phyloP scores from a whole-genome alignment of 1,139 yeast genomes.

The Blastobotrys malaysiensis region DNA sequence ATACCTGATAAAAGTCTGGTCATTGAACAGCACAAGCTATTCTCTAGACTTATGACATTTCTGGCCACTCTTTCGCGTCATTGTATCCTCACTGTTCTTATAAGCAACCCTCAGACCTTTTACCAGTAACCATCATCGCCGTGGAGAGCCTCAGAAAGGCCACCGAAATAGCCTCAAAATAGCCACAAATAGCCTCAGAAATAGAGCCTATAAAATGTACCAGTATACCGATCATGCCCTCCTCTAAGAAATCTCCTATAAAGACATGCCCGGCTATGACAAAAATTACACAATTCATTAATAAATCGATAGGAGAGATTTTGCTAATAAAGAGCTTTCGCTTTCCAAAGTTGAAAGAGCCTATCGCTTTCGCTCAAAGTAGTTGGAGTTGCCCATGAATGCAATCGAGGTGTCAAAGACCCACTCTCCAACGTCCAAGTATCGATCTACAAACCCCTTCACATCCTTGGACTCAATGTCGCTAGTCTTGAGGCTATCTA shows the following conservation, averaged over 20 bases:
- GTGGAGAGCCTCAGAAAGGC: too few relatives aligned
- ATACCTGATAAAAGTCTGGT: not conserved
- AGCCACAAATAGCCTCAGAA: too few relatives aligned
- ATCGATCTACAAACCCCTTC: constrained; percentile 55
- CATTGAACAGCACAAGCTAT: not conserved
- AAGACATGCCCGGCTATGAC: not conserved
- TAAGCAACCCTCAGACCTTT: constrained; percentile 9
- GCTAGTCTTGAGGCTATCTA: constrained; percentile 29
- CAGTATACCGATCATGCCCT: too few relatives aligned
- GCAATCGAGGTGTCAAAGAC: constrained; percentile 70
- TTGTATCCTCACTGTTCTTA: not conserved
- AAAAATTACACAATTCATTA: not conserved
- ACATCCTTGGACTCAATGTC: constrained; percentile 44
- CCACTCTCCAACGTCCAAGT: constrained; percentile 81
- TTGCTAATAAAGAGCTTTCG: not conserved
- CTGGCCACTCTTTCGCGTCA: not conserved
- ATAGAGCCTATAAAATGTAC: too few relatives aligned
- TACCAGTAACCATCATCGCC: constrained; percentile 10
- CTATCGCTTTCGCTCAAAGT: constrained; percentile 53
- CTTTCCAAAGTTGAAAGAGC: too few relatives aligned
- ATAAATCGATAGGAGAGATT: not conserved
- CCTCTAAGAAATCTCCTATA: too few relatives aligned
- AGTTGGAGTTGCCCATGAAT: constrained; percentile 63
- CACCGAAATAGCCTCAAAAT: too few relatives aligned
- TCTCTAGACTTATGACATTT: not conserved